Conservation (phyloP, 2,329 filamentous ascomycete genomes). For the Aspergillus brunneoviolaceus region DNA sequence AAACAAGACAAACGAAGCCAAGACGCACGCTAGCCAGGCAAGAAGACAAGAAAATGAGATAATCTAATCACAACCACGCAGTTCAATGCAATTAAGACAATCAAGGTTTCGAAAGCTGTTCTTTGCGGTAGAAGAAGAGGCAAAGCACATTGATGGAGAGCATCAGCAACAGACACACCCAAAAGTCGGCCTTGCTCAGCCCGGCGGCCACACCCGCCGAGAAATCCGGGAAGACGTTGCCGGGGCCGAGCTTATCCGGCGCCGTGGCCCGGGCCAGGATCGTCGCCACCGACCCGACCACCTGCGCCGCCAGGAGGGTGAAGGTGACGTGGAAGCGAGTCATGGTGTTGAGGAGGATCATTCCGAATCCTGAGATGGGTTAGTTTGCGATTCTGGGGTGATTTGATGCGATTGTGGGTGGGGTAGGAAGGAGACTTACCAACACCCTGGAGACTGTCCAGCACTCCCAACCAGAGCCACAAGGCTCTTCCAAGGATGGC, state of each 20-base stretch:
- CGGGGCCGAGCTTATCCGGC: conserved; percentile 60
- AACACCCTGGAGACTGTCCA: conserved; percentile 64
- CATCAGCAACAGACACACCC: conserved; percentile 36
- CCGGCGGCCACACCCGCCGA: neutral
- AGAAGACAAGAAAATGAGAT: neutral
- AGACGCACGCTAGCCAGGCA: neutral
- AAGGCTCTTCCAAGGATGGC: conserved; percentile 57
- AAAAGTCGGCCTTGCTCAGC: conserved; percentile 43
- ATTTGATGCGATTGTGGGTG: neutral
- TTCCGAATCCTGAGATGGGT: conserved; percentile 55
- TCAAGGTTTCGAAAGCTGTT: conserved; percentile 44
- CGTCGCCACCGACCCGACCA: conserved; percentile 60
- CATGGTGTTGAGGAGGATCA: conserved; percentile 64
- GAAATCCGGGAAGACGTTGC: conserved; percentile 58
- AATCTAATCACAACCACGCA: neutral
- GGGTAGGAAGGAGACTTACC: neutral
- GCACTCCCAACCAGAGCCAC: conserved; percentile 66
- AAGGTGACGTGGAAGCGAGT: conserved; percentile 53
- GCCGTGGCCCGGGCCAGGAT: conserved; percentile 61
- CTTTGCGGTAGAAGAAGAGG: conserved; percentile 43
- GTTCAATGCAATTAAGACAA: neutral
- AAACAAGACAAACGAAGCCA: neutral
- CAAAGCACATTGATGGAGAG: conserved; percentile 7
- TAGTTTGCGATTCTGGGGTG: neutral
- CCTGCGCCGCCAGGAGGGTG: conserved; percentile 22